Evolutionary conservation across 2,329 filamentous ascomycete species (phyloP), one percentile per base, ranked within the genome.

Genomic region (Botrytis fabae): DNA sequence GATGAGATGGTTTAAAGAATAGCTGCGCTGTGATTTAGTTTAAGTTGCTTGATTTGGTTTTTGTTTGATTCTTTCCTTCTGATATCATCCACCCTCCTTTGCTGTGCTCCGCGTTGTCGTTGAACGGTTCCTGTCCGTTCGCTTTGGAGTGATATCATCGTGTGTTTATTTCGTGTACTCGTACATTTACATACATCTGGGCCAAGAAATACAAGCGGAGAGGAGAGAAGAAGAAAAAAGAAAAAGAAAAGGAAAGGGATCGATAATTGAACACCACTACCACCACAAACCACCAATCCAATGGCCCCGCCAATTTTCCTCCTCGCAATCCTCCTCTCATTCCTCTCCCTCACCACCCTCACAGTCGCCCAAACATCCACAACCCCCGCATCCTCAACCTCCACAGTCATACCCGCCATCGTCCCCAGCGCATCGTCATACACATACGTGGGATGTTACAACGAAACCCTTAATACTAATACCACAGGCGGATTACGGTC

Each of bases 401-500:
- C 65, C n/a, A 68, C 48, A 32, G 18, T 38, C 12, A 40, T 28
- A 14, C 40, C 62, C n/a, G n/a, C 42, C 25, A 68, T 59, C 5
- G 32, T 68, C 3, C 61, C 61, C 12, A 48, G 48, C 32, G 51
- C 70, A 68, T 66, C 46, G 2, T 42, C 51, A 8, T 72, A 72
- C 22, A 68, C 38, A 22, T 72, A 72, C 20, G 9, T 72, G 2
- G 70, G 70, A 1, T 72, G 70, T 8, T 72, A 72, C 51, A 72
- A 68, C 18, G 70, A 72, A 48, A 72, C 70, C 2, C 28, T 22
- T 14, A 46, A 42, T 1, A 44, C 54, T n/a, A 59, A 57, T 28
- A 59, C 25, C 5, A 72, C 70, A 7, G 48, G 48, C 2, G 70
- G 70, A 2, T 8, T 72, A 22, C 28, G 70, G 60, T 63, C 70